Evolutionary conservation across 495 filamentous ascomycete species (phyloP).

Genomic region (Neurospora sublineolata): DNA sequence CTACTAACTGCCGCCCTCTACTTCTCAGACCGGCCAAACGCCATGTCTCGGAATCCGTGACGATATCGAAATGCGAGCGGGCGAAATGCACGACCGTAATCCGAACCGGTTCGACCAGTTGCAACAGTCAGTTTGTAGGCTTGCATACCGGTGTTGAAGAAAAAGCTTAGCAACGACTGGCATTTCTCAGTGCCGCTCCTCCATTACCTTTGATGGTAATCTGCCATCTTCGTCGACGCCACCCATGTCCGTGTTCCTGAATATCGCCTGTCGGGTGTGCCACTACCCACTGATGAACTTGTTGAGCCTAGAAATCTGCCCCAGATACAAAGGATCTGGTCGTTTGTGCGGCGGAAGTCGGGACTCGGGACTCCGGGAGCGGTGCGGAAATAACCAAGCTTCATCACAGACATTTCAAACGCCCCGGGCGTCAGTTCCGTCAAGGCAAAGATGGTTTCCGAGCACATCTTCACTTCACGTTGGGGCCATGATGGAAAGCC

Average conservation of each 20-base stretch:
- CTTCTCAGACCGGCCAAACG: neutral
- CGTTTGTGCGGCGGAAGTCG: neutral
- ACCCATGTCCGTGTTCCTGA: slow-evolving; percentile 15
- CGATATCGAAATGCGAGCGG: neutral
- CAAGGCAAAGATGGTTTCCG: neutral
- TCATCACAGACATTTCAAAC: neutral
- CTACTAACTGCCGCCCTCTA: neutral
- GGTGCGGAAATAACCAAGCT: neutral
- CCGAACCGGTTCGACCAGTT: neutral
- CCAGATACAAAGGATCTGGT: neutral
- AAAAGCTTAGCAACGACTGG: neutral
- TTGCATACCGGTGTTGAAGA: neutral
- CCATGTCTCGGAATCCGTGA: neutral
- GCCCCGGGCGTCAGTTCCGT: neutral
- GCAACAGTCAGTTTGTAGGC: neutral
- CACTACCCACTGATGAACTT: neutral
- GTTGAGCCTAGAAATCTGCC: neutral
- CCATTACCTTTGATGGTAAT: slow-evolving; percentile 13
- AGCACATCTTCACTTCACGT: neutral
- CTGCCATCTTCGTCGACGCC: neutral
- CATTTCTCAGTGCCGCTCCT: slow-evolving; percentile 12
- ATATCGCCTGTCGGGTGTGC: slow-evolving; percentile 3
- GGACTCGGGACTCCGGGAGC: neutral
- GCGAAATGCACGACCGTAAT: neutral
- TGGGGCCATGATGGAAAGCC: neutral